phyloP scores from a whole-genome alignment of 192 early-diverging fungal species.

The Mortierella hygrophila region DNA sequence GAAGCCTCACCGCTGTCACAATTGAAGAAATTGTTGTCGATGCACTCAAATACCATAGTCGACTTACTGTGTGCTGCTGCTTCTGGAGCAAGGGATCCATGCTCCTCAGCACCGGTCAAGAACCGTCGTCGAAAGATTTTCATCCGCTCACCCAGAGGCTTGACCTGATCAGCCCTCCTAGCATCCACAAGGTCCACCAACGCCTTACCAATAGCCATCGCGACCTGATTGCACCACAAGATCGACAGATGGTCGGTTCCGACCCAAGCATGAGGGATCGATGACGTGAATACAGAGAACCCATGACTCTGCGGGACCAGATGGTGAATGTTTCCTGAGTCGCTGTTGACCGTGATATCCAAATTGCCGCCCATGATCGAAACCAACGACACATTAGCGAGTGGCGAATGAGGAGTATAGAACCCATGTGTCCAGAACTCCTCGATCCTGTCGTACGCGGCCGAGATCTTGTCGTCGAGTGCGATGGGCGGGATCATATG shows the following conservation, averaged over 20 bases:
- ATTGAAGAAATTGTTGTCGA: background rate
- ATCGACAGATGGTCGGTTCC: conserved; percentile 89
- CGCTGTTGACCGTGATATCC: conserved; percentile 88
- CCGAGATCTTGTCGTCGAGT: conserved; percentile 69
- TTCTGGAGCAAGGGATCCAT: background rate
- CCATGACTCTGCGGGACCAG: conserved; percentile 76
- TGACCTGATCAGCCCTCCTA: conserved; percentile 66
- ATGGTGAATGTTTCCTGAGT: conserved; percentile 74
- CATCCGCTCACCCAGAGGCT: conserved; percentile 73
- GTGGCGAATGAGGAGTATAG: conserved; percentile 17
- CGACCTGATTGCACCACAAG: conserved; percentile 94
- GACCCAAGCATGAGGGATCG: conserved; percentile 89
- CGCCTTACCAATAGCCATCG: conserved; percentile 68
- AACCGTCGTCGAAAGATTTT: conserved; percentile 67
- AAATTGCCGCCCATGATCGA: conserved; percentile 93
- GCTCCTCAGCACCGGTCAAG: conserved; percentile 63
- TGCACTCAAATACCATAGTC: background rate
- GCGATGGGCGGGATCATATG: conserved; percentile 85
- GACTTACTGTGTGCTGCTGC: background rate
- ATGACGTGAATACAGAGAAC: conserved; percentile 83
- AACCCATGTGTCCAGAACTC: conserved; percentile 74
- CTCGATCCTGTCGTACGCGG: conserved; percentile 77
- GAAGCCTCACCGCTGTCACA: background rate
- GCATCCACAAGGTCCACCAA: conserved; percentile 74
- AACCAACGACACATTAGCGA: conserved; percentile 74